Evolutionary conservation across 345 rosid species (phyloP).

Genomic region (Populus nigra): DNA sequence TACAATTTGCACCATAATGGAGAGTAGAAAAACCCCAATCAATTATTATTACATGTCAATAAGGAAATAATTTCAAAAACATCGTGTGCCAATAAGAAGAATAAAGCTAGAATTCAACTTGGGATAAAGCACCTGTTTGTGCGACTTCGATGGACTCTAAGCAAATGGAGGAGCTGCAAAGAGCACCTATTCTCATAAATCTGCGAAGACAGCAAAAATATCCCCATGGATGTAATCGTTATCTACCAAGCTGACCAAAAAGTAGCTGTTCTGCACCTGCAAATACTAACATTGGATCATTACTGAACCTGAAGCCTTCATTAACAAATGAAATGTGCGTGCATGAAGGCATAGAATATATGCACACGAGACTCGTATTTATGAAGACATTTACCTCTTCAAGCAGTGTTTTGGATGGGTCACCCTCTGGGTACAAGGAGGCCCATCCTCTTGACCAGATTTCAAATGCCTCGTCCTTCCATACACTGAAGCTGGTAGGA

Average conservation of each 20-base stretch:
- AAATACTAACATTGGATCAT: constrained; percentile 5
- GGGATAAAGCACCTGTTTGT: background rate
- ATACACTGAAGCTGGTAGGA: constrained; percentile 84
- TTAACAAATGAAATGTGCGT: background rate
- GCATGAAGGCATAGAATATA: background rate
- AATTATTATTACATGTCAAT: constrained; percentile 18
- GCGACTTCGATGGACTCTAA: background rate
- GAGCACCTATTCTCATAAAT: constrained; percentile 35
- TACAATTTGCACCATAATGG: background rate
- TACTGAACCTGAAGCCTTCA: no score
- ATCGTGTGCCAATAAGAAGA: background rate
- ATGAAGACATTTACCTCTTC: constrained; percentile 46
- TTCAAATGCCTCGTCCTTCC: constrained; percentile 99
- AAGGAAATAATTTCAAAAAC: constrained; percentile 1
- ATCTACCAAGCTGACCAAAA: constrained; percentile 88
- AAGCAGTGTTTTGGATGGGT: constrained; percentile 57
- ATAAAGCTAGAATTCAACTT: background rate
- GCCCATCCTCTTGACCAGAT: constrained; percentile 95
- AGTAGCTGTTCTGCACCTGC: constrained; percentile 81
- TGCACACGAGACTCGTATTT: background rate
- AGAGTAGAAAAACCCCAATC: constrained; percentile 18
- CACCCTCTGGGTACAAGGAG: constrained; percentile 65
- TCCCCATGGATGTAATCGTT: constrained; percentile 68
- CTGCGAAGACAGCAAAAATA: constrained; percentile 58
- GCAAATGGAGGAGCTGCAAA: background rate